Percentiles rank a stretch among this genome's conserved stretches.
Conservation (phyloP, 306 rosid genomes). For the Cucurbita ficifolia region DNA sequence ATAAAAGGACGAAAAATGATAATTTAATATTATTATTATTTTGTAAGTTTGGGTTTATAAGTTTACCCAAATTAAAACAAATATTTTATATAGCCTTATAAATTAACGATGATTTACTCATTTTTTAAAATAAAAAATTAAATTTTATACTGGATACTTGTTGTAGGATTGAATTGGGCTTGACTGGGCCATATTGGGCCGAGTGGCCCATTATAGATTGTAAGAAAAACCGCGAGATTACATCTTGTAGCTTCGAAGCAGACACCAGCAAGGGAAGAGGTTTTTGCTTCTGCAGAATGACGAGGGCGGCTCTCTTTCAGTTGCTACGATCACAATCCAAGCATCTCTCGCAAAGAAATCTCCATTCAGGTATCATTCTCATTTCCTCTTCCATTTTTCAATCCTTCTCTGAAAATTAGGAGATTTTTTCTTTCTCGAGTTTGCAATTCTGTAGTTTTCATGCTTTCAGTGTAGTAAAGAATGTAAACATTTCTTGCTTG, state of each 20-base stretch:
- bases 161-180: not conserved
- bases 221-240: not conserved
- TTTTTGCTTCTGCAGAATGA: conserved; percentile 21
- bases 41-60: too few species aligned
- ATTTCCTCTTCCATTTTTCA: not conserved
- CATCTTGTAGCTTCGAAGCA: not conserved
- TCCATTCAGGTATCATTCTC: conserved; percentile 28
- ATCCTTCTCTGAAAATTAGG: not conserved
- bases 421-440: not conserved
- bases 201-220: not conserved
- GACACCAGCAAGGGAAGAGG: not conserved
- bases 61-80: too few species aligned
- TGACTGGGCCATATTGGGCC: not conserved
- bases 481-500: not conserved
- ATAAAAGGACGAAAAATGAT: too few species aligned
- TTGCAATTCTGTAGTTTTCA: not conserved
- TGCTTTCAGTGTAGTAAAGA: not conserved
- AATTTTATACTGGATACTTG: too few species aligned
- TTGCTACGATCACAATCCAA: conserved; percentile 42
- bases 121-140: too few species aligned
- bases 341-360: conserved; percentile 8
- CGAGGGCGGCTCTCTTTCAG: conserved; percentile 42
- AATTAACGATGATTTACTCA: too few species aligned
- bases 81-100: too few species aligned
- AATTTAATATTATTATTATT: too few species aligned